phyloP scores from a whole-genome alignment of 75 land plant genomes.

The Chamaecyparis obtusa region DNA sequence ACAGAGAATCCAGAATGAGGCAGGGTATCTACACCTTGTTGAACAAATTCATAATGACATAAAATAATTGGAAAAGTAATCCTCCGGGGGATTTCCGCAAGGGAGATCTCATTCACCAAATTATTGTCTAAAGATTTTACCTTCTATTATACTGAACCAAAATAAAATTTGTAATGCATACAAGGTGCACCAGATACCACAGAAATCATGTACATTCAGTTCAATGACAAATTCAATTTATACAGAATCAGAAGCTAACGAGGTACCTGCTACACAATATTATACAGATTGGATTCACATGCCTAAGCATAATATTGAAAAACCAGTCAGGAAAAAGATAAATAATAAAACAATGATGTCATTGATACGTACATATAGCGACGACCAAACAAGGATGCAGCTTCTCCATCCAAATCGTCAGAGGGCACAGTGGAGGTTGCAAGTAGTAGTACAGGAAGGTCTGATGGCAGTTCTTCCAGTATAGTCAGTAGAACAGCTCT shows the following conservation, averaged over 20 bases:
- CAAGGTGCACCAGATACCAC: background rate
- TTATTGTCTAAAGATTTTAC: background rate
- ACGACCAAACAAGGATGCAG: constrained; percentile 49
- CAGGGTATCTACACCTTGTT: no score
- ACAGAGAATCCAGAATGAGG: no score
- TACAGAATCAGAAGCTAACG: background rate
- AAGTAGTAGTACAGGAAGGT: constrained; percentile 80
- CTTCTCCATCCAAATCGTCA: constrained; percentile 43
- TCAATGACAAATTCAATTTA: no score
- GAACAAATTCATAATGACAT: no score
- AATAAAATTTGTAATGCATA: background rate
- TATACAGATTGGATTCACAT: background rate
- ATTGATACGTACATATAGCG: constrained; percentile 60
- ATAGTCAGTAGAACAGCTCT: constrained; percentile 85
- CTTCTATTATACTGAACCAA: background rate
- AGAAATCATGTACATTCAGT: background rate
- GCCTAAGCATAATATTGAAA: background rate
- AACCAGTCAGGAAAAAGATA: background rate
- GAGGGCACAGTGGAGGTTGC: constrained; percentile 61
- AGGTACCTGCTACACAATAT: background rate
- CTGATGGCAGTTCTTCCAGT: constrained; percentile 85
- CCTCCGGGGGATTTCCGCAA: no score
- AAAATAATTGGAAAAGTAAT: no score
- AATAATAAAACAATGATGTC: background rate
- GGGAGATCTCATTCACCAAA: no score